Evolutionary conservation across 805 yeast genomes (phyloP), one percentile per base, ranked within the genome.

Genomic region (Diddensiella transvaalensis): DNA sequence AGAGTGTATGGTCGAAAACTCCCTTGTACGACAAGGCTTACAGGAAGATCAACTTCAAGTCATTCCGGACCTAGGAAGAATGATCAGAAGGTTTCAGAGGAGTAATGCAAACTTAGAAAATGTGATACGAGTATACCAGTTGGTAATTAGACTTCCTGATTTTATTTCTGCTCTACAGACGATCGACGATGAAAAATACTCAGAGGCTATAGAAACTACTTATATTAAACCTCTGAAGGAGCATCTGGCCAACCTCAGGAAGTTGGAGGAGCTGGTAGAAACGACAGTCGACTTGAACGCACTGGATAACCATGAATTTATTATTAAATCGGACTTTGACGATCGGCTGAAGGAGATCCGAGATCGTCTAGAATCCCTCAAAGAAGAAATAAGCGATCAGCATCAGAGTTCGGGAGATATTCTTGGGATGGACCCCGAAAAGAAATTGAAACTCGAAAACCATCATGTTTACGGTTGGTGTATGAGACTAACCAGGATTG

Each of bases 401-500:
- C 96, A 89, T 63, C 63, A 70, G 37, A 74, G 75, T 3, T 82
- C 82, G 2, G 87, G 85, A 1, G 86, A 83, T 29, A 93, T 85
- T 56, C 75, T 93, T 32, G 77, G 78, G 11, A 79, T 89, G 66
- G 98, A 90, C 51, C 73, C 84, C 2, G 96, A 87, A 49, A 88
- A 89, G 69, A 89, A 89, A 65, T 74, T 93, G 55, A 93, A 93
- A 64, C 69, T 93, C 42, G 99, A 93, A 63, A 80, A 85, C 47
- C 96, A 91, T 62, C 85, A 78, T 53, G 79, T 77, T 22, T 95
- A 87, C 65, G 97, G 97, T 18, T 90, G 96, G 95, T 88, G 96
- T 65, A 79, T 91, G 75, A 75, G 98, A 57, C 77, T 93, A 19
- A 93, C 99, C 1, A 78, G 99, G 65, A 65, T 80, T 48, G 98